These are phyloP conservation scores for Protostelium mycophagum DNA, from an alignment of 78 protist species.

Conservation along the genomic window DNA sequence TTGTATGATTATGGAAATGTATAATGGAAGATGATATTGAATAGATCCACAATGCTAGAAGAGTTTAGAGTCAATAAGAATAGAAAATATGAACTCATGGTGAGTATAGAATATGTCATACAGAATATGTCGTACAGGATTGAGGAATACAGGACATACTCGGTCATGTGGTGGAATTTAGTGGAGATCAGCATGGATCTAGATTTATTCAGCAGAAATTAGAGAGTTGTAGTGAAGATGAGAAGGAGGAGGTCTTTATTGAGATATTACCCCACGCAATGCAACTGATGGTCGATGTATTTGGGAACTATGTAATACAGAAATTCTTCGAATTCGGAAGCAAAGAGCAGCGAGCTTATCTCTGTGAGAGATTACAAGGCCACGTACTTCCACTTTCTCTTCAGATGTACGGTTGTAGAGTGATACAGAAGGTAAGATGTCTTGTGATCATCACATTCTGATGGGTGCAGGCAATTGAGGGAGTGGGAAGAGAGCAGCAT, in stretches of 20 bases:
- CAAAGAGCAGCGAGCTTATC: slow-evolving; percentile 52
- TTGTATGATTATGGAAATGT: too few relatives aligned
- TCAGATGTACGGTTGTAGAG: slow-evolving; percentile 98
- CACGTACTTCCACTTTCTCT: slow-evolving; percentile 79
- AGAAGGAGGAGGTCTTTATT: slow-evolving; percentile 79
- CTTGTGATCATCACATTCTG: not conserved
- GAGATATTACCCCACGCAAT: slow-evolving; percentile 70
- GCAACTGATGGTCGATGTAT: slow-evolving; percentile 92
- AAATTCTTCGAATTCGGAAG: slow-evolving; percentile 94
- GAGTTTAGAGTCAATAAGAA: slow-evolving; percentile 49
- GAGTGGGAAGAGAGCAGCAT: slow-evolving; percentile 49
- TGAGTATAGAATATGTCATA: not conserved
- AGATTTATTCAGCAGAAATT: slow-evolving; percentile 96
- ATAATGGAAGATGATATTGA: not conserved
- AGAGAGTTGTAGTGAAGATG: slow-evolving; percentile 72
- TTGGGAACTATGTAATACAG: slow-evolving; percentile 99
- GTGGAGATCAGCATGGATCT: slow-evolving; percentile 96
- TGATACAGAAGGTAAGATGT: slow-evolving; percentile 83
- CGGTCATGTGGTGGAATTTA: slow-evolving; percentile 86
- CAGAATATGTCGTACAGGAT: not conserved
- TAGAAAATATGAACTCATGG: slow-evolving; percentile 37
- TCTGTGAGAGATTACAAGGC: slow-evolving; percentile 69
- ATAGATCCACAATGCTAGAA: slow-evolving; percentile 49
- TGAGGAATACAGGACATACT: slow-evolving; percentile 60
- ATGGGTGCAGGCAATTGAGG: slow-evolving; percentile 41